phyloP scores from a whole-genome alignment of 2,329 filamentous ascomycete species.

The Chrysosporium queenslandicum region DNA sequence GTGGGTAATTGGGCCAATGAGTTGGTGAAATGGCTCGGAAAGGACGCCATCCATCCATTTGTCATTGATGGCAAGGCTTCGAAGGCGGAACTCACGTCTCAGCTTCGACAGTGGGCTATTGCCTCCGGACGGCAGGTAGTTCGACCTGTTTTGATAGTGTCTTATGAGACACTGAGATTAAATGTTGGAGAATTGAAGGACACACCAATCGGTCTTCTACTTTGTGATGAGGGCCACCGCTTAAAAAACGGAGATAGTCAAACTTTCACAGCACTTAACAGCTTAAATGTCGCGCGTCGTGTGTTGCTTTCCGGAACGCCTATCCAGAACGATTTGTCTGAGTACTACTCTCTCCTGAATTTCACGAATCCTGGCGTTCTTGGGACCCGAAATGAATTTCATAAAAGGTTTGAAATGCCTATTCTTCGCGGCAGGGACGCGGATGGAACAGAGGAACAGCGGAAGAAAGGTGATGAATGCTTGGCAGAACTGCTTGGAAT shows the following conservation, averaged over 20 bases:
- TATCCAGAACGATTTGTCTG: slow-evolving; percentile 96
- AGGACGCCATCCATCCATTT: slow-evolving; percentile 83
- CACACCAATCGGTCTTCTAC: slow-evolving; percentile 79
- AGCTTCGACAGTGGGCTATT: slow-evolving; percentile 91
- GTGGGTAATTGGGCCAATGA: slow-evolving; percentile 98
- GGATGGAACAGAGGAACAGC: slow-evolving; percentile 71
- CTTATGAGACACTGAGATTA: slow-evolving; percentile 86
- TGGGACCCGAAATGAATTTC: slow-evolving; percentile 79
- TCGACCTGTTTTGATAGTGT: slow-evolving; percentile 90
- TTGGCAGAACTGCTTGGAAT: slow-evolving; percentile 68
- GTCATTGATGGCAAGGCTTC: slow-evolving; percentile 93
- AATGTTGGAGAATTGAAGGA: slow-evolving; percentile 85
- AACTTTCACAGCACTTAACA: slow-evolving; percentile 85
- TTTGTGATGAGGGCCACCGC: slow-evolving; percentile 94
- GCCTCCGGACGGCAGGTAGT: slow-evolving; percentile 81
- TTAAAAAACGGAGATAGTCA: slow-evolving; percentile 95
- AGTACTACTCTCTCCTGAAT: slow-evolving; percentile 91
- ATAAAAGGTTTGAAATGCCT: slow-evolving; percentile 85
- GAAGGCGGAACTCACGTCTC: slow-evolving; percentile 82
- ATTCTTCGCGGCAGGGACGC: slow-evolving; percentile 88
- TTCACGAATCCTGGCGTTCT: slow-evolving; percentile 93
- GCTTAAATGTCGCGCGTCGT: slow-evolving; percentile 75
- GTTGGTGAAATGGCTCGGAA: slow-evolving; percentile 88
- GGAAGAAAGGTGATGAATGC: slow-evolving; percentile 72
- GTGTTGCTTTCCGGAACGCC: slow-evolving; percentile 95